Base-by-base conservation (phyloP, 164 flowering plant species). In the Vitis riparia region DNA sequence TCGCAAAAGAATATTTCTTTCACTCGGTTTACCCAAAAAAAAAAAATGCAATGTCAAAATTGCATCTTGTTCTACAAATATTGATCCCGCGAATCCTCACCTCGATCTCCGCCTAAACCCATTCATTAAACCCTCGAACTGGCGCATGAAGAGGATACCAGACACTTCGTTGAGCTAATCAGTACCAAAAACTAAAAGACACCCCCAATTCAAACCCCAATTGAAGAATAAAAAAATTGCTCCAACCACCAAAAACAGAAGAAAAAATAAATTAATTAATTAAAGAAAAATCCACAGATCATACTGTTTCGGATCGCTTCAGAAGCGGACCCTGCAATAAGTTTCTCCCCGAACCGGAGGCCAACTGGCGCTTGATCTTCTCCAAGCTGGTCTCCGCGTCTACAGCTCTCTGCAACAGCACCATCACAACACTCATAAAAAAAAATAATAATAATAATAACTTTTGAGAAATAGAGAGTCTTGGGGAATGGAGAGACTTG, bases 291-390 rank as follows among this genome's bases (percentile, higher is more conserved):
- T 29, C 17, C 48, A 60, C 23, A 9, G n/a, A 53, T 12, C 66
- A 52, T 83, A 95, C 99, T 70, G 97, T 95, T 81, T 95, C 99
- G 47, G 99, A 95, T 80, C 99, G 89, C 72, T 95, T 95, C 51
- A 91, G 90, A 61, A 95, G 97, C 9, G 99, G 99, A 11, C 99
- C 99, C 73, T 95, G 99, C 74, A 95, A 75, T 67, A 95, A 71
- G 71, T 79, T 86, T 62, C 89, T 73, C n/a, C 99, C 99, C 11
- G 97, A 91, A 63, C 88, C 83, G 8, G 98, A 87, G 1, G 94
- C 85, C 69, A 95, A 77, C 81, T 95, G 99, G 58, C 91, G 84
- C 74, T 93, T 95, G 82, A 95, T 95, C 92, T 83, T 95, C 85
- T 93, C 99, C 87, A 95, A 86, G 79, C 98, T 92, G 74, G 79